Conservation (phyloP, 371 early-diverging fungal genomes). For the Lichtheimia ramosa region DNA sequence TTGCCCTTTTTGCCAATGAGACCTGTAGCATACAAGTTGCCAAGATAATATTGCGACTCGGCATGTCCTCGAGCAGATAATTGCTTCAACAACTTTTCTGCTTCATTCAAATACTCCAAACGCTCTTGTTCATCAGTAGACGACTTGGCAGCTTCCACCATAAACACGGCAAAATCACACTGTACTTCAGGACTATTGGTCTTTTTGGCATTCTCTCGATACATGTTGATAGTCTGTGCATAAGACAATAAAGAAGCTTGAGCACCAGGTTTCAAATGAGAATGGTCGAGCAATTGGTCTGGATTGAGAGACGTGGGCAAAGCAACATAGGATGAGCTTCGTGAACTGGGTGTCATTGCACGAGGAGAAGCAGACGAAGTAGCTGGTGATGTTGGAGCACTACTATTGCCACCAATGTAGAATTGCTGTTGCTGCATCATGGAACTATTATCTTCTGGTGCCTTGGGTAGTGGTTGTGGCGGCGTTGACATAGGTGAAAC, state of each 20-base stretch:
- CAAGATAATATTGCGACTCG: slow-evolving; percentile 68
- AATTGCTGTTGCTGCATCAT: neutral
- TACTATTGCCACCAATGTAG: too few relatives aligned
- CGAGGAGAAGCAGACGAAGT: neutral
- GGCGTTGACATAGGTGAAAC: neutral
- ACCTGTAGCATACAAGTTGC: slow-evolving; percentile 65
- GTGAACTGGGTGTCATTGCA: slow-evolving; percentile 23
- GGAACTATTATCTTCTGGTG: neutral
- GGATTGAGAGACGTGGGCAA: slow-evolving; percentile 25
- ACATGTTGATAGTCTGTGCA: slow-evolving; percentile 73
- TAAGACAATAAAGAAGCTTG: slow-evolving; percentile 67
- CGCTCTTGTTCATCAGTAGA: slow-evolving; percentile 54
- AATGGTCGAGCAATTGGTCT: slow-evolving; percentile 63
- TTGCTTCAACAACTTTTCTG: slow-evolving; percentile 59
- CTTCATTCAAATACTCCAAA: slow-evolving; percentile 61
- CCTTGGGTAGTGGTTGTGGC: neutral
- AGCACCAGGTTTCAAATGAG: slow-evolving; percentile 65
- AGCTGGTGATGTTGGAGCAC: neutral
- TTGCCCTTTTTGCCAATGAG: slow-evolving; percentile 57
- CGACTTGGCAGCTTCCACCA: slow-evolving; percentile 67
- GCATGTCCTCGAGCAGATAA: slow-evolving; percentile 62
- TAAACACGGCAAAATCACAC: slow-evolving; percentile 78
- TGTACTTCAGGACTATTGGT: slow-evolving; percentile 79
- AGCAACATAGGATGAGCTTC: slow-evolving; percentile 25
- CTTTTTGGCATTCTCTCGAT: slow-evolving; percentile 82